Base-by-base conservation (phyloP, 1,139 yeast species). In the Hansenula sp. region DNA sequence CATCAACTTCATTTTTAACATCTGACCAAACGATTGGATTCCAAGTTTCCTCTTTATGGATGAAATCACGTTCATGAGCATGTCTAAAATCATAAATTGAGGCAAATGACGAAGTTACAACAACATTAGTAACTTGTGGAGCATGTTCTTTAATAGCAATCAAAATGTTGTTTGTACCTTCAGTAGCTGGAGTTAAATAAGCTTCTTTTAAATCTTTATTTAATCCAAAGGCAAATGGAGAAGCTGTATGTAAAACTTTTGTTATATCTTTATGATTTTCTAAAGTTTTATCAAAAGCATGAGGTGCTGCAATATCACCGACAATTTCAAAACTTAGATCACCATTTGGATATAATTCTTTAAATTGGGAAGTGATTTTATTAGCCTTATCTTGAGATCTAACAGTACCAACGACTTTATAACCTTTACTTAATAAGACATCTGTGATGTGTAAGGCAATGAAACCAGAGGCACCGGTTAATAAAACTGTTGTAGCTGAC, bases 201-300 rank as follows among this genome's bases (percentile, higher is more conserved):
- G 72, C 76, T 33, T 74, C 74, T 30, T 66, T 65, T 10, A 53
- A 43, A 16, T 60, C 47, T 43, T 67, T 68, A 35, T 63, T 56
- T 36, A 59, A 54, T 40, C 68, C 67, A 39, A 59, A 66, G 31
- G 59, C 48, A 53, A 74, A 69, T 5, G 84, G 83, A 18, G 81
- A 74, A 12, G 84, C 84, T 4, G 81, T 76, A 62, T 82, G 89
- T 31, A 81, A 56, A 41, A 82, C 79, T 38, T 68, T 71, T 10
- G 74, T 71, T 44, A 79, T 69, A 35, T 74, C 76, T 2, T 77
- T 69, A 53, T 77, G 71, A 2, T 60, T 61, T 49, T 70, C 56
- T 44, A 82, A 66, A 2, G 72, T 74, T n/a, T 66, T 62, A 53
- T 79, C 80, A 48, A 81, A 79, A 0, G 86, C 85, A 34, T 66